phyloP scores from a whole-genome alignment of 371 early-diverging fungal species.

The Entomophthora muscae region DNA sequence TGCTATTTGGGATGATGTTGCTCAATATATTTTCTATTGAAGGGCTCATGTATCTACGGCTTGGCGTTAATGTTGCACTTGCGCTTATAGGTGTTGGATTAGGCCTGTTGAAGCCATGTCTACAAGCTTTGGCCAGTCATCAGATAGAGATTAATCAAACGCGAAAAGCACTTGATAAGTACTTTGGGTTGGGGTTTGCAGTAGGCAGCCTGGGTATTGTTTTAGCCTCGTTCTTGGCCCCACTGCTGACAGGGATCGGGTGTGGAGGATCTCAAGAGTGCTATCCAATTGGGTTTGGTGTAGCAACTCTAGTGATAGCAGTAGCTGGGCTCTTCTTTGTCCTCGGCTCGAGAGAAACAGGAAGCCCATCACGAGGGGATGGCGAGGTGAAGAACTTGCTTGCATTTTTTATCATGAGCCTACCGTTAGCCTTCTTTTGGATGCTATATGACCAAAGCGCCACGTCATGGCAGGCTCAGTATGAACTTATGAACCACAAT shows the following conservation, averaged over 20 bases:
- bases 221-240: neutral
- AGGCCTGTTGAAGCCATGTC: neutral
- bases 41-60: neutral
- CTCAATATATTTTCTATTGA: conserved; percentile 13
- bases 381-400: neutral
- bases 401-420: conserved; percentile 14
- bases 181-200: conserved; percentile 5
- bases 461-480: conserved; percentile 17
- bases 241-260: neutral
- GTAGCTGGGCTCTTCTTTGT: conserved; percentile 14
- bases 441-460: conserved; percentile 35
- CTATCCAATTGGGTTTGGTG: conserved; percentile 11
- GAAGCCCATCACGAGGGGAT: neutral
- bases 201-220: neutral
- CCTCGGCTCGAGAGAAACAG: conserved; percentile 8
- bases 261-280: neutral
- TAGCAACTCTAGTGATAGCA: conserved; percentile 13
- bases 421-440: conserved; percentile 32
- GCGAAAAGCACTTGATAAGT: conserved; percentile 12
- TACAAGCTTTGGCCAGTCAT: neutral
- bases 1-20: conserved; percentile 14
- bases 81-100: neutral
- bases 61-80: neutral
- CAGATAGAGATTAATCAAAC: neutral
- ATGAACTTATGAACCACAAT: conserved; percentile 19